Conservation (phyloP, 805 yeast genomes). For the Wickerhamiella azymoides region DNA sequence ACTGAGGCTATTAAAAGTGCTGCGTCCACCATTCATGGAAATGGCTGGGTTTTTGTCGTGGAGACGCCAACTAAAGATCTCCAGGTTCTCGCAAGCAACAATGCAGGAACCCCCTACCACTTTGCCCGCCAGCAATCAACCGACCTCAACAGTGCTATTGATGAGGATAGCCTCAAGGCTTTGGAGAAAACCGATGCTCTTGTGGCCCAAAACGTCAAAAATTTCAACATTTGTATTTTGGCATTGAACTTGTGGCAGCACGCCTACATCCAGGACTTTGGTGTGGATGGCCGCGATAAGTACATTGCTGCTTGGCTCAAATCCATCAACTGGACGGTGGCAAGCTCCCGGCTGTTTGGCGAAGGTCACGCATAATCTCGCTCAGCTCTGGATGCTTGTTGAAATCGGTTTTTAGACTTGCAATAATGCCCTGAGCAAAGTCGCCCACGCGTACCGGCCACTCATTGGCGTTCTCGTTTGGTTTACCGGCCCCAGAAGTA, state of each 20-base stretch:
- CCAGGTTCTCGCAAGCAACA: constrained; percentile 69
- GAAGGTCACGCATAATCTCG: constrained; percentile 10
- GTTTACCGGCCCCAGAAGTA: neutral
- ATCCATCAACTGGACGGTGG: constrained; percentile 63
- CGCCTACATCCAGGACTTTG: constrained; percentile 77
- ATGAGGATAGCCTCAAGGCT: constrained; percentile 36
- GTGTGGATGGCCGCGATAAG: constrained; percentile 53
- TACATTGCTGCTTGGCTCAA: constrained; percentile 67
- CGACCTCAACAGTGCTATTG: constrained; percentile 66
- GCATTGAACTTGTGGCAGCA: constrained; percentile 79
- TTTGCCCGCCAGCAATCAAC: constrained; percentile 44
- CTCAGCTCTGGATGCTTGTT: neutral
- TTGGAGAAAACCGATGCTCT: constrained; percentile 32
- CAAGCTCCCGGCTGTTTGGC: constrained; percentile 17
- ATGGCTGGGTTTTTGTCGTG: constrained; percentile 83
- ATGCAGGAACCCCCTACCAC: constrained; percentile 73
- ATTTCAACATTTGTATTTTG: constrained; percentile 46
- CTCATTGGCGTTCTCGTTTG: neutral
- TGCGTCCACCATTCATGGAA: constrained; percentile 64
- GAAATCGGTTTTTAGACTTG: constrained; percentile 1
- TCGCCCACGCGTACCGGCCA: neutral
- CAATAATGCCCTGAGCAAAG: constrained; percentile 5
- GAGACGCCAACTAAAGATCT: constrained; percentile 40
- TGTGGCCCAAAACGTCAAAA: constrained; percentile 21
- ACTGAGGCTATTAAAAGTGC: constrained; percentile 55